These are phyloP conservation scores for Ophiostoma sp. DNA, from an alignment of 2,329 filamentous ascomycete genomes.

Conservation along the genomic window DNA sequence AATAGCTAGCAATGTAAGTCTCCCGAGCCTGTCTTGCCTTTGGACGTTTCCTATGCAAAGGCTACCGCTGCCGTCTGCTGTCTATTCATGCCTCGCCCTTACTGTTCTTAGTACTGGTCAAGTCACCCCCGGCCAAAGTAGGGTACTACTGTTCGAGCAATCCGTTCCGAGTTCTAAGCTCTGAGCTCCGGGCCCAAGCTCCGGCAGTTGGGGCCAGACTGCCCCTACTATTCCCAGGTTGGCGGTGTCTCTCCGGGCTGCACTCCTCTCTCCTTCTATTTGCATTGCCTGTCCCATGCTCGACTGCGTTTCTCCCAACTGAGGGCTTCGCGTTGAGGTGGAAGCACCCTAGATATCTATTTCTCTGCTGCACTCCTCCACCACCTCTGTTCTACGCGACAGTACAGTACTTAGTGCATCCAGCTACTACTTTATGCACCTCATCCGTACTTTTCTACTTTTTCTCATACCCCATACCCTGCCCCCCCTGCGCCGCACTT, in stretches of 20 bases:
- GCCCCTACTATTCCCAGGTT: background rate
- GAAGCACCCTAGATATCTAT: too few species aligned
- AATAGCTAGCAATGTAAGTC: slow-evolving; percentile 3
- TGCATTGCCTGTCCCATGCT: background rate
- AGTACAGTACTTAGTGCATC: slow-evolving; percentile 1
- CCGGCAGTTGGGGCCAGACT: background rate
- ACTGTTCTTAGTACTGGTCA: background rate
- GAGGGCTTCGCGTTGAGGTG: background rate
- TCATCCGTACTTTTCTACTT: background rate
- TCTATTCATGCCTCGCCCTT: background rate
- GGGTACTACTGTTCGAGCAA: background rate
- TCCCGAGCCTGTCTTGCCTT: background rate
- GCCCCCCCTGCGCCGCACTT: background rate
- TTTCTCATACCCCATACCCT: background rate
- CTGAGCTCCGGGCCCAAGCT: background rate
- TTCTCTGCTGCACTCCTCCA: background rate
- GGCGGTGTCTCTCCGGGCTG: background rate
- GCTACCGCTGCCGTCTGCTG: background rate
- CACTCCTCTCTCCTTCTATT: background rate
- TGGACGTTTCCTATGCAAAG: background rate
- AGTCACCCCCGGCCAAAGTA: background rate
- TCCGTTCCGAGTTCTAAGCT: background rate
- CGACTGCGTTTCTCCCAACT: background rate
- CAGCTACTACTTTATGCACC: background rate
- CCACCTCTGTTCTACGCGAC: background rate